phyloP scores from a whole-genome alignment of 2,329 filamentous ascomycete species.

The Hypoxylon sp. region DNA sequence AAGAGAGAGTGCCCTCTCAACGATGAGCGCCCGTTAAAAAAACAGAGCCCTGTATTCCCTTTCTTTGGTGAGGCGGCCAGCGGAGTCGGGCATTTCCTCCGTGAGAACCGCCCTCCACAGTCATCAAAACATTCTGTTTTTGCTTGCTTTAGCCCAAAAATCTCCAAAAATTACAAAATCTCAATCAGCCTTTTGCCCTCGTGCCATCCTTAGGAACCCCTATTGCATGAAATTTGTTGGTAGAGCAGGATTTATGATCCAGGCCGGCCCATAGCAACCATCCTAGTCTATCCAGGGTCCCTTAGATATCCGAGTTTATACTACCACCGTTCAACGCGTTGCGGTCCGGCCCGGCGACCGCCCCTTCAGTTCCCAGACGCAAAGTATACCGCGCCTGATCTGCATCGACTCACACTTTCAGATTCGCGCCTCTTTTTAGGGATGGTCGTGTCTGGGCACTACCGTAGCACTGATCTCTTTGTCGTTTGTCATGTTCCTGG shows the following conservation, averaged over 20 bases:
- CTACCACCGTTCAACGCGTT: slow-evolving; percentile 42
- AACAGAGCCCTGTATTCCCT: slow-evolving; percentile 43
- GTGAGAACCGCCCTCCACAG: slow-evolving; percentile 47
- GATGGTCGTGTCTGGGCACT: slow-evolving; percentile 44
- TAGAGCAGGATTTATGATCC: slow-evolving; percentile 39
- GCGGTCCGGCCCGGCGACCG: slow-evolving; percentile 43
- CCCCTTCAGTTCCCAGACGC: slow-evolving; percentile 35
- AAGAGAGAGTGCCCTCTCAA: slow-evolving; percentile 31
- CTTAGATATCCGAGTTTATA: slow-evolving; percentile 43
- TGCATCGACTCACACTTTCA: slow-evolving; percentile 34
- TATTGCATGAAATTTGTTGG: slow-evolving; percentile 42
- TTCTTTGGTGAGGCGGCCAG: slow-evolving; percentile 47
- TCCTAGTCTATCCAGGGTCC: slow-evolving; percentile 37
- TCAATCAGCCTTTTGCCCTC: slow-evolving; percentile 45
- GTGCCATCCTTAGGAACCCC: slow-evolving; percentile 42
- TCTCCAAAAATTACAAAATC: slow-evolving; percentile 48
- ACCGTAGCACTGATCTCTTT: slow-evolving; percentile 36
- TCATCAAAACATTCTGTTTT: slow-evolving; percentile 49
- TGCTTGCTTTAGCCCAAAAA: slow-evolving; percentile 44
- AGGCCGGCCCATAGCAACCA: slow-evolving; percentile 37
- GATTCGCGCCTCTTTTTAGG: slow-evolving; percentile 41
- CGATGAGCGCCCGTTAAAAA: slow-evolving; percentile 39
- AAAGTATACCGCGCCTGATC: slow-evolving; percentile 42
- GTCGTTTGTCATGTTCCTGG: slow-evolving; percentile 46
- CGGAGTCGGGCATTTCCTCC: slow-evolving; percentile 49